phyloP scores from a whole-genome alignment of 495 filamentous ascomycete genomes.

The Aspergillus avenaceus region DNA sequence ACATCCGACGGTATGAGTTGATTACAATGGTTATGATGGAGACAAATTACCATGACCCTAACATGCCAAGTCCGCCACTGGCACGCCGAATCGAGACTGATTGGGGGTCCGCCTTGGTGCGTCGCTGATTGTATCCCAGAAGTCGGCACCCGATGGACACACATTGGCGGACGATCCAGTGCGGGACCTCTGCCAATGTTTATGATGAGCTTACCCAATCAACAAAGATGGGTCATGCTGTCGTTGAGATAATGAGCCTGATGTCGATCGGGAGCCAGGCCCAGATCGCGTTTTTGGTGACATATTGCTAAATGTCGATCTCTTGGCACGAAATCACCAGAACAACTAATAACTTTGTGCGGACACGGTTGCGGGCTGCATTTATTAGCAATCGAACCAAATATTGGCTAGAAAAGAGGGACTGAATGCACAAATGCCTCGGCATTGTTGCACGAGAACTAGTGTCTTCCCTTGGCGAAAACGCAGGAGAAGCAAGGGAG shows the following conservation, averaged over 20 bases:
- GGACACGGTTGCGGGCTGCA: conserved; percentile 43
- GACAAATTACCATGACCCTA: conserved; percentile 6
- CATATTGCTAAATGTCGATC: conserved; percentile 19
- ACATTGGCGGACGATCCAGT: conserved; percentile 2
- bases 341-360: conserved; percentile 42
- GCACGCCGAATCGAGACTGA: conserved; percentile 7
- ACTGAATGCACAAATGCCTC: conserved; percentile 17
- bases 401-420: conserved; percentile 8
- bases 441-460: conserved; percentile 24
- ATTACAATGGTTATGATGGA: neutral
- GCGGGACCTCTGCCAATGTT: conserved; percentile 8
- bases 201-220: conserved; percentile 6
- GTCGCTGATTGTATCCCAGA: conserved; percentile 7
- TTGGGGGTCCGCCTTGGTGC: conserved; percentile 8
- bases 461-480: conserved; percentile 24
- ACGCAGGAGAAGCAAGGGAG: conserved; percentile 17
- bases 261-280: conserved; percentile 2
- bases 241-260: conserved; percentile 9
- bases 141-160: conserved; percentile 10
- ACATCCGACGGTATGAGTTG: neutral
- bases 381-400: conserved; percentile 18
- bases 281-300: conserved; percentile 22
- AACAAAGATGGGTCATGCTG: conserved; percentile 4
- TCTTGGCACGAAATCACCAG: conserved; percentile 17
- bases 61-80: conserved; percentile 3